Evolutionary conservation across 73 alveolate species (phyloP).

Genomic region (Paraurostyla sp.): DNA sequence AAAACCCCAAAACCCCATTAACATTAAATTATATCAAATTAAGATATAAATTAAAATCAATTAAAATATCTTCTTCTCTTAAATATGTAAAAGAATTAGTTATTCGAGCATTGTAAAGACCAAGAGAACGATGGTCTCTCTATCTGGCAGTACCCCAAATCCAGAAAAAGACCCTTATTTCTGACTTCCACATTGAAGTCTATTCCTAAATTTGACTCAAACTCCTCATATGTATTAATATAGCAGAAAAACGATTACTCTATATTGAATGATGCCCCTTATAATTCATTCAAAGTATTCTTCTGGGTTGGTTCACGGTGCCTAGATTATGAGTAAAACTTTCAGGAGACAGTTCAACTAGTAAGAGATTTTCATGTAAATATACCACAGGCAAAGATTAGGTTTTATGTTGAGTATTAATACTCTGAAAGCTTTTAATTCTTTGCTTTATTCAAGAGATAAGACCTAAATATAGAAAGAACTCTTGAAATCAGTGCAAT

Average conservation of each 20-base stretch:
- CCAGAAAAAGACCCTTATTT: slow-evolving; percentile 6
- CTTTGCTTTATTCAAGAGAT: slow-evolving; percentile 45
- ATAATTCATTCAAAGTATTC: slow-evolving; percentile 31
- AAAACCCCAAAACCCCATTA: background rate
- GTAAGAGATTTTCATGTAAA: slow-evolving; percentile 18
- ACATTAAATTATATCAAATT: too few relatives aligned
- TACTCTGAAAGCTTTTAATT: slow-evolving; percentile 59
- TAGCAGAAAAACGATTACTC: slow-evolving; percentile 4
- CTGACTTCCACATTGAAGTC: slow-evolving; percentile 18
- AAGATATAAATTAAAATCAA: background rate
- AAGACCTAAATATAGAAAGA: slow-evolving; percentile 45
- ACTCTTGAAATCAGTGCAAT: slow-evolving; percentile 49
- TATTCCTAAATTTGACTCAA: slow-evolving; percentile 56
- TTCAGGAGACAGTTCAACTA: slow-evolving; percentile 39
- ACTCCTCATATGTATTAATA: slow-evolving; percentile 35
- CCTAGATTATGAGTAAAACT: slow-evolving; percentile 43
- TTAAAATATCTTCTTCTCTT: background rate
- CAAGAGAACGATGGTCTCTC: slow-evolving; percentile 55
- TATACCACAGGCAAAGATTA: background rate
- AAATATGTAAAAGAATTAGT: slow-evolving; percentile 38
- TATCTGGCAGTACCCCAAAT: slow-evolving; percentile 4
- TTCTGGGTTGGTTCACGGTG: slow-evolving; percentile 70
- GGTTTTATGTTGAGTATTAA: slow-evolving; percentile 43
- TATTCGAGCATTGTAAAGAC: slow-evolving; percentile 54
- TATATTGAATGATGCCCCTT: slow-evolving; percentile 37